A percentile compares a stretch with the other conserved stretches of the same genome.
phyloP scores from a whole-genome alignment of 2,329 filamentous ascomycete genomes.

The Claviceps sp. region DNA sequence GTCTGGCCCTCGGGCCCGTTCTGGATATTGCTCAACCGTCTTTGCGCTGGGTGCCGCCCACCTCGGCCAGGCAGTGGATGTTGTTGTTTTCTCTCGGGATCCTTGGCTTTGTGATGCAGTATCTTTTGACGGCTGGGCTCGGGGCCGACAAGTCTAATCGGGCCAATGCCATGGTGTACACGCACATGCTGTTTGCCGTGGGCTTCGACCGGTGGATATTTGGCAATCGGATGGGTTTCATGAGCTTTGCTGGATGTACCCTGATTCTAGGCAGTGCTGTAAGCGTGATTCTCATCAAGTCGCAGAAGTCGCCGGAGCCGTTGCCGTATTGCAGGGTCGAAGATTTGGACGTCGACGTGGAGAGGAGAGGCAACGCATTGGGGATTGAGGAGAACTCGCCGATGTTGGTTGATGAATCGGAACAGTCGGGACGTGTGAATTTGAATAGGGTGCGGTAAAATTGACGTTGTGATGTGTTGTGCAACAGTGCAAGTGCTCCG shows the following conservation, averaged over 20 bases:
- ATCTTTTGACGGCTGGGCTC: slow-evolving; percentile 66
- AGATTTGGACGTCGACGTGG: slow-evolving; percentile 17
- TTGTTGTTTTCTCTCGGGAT: slow-evolving; percentile 55
- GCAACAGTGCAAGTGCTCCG: no score
- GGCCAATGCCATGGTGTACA: slow-evolving; percentile 45
- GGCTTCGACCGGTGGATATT: slow-evolving; percentile 40
- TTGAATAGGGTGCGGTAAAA: background rate
- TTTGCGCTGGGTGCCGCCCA: slow-evolving; percentile 29
- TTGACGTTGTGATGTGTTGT: no score
- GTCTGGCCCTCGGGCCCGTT: slow-evolving; percentile 39
- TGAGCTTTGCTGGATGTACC: slow-evolving; percentile 36
- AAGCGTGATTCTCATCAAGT: slow-evolving; percentile 34
- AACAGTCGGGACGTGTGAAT: slow-evolving; percentile 10
- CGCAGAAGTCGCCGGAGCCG: slow-evolving; percentile 15
- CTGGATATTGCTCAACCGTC: slow-evolving; percentile 31
- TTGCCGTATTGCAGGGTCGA: slow-evolving; percentile 11
- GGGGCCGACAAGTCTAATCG: slow-evolving; percentile 53
- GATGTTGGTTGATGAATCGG: slow-evolving; percentile 24
- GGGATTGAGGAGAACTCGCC: slow-evolving; percentile 24
- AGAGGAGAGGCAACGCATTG: slow-evolving; percentile 17
- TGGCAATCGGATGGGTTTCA: slow-evolving; percentile 33
- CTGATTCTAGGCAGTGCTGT: slow-evolving; percentile 41
- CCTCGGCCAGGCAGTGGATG: slow-evolving; percentile 42
- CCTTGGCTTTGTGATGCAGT: slow-evolving; percentile 75
- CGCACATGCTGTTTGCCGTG: slow-evolving; percentile 43